These are phyloP conservation scores for Tetrahymena elliotti DNA, from an alignment of 73 alveolate genomes.

Conservation along the genomic window DNA sequence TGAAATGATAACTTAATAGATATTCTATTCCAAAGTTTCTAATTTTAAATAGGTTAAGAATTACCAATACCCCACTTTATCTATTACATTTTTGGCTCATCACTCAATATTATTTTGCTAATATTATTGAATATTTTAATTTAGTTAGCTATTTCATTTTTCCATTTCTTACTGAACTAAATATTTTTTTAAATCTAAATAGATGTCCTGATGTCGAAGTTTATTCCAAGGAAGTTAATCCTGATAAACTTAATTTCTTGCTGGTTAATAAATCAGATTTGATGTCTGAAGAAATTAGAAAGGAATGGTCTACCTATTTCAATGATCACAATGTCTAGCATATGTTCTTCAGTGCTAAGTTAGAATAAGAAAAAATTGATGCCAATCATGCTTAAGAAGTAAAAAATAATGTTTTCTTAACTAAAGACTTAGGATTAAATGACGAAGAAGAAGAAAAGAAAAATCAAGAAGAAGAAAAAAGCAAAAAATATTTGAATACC, in stretches of 20 bases:
- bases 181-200: not conserved
- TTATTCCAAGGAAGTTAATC: not conserved
- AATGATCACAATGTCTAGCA: constrained; percentile 69
- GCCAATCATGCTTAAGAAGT: constrained; percentile 57
- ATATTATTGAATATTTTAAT: not conserved
- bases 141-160: not conserved
- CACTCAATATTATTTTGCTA: too few species aligned
- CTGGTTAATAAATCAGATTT: constrained; percentile 93
- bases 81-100: too few species aligned
- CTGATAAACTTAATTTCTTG: constrained; percentile 5
- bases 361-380: constrained; percentile 74
- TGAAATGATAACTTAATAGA: too few species aligned
- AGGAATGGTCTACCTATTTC: constrained; percentile 88
- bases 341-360: constrained; percentile 86
- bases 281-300: constrained; percentile 74
- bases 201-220: not conserved
- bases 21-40: too few species aligned
- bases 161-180: too few species aligned
- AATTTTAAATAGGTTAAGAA: too few species aligned
- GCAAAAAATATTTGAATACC: constrained; percentile 28
- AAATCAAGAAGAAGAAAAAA: constrained; percentile 28
- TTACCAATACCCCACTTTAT: too few species aligned
- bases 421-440: constrained; percentile 12
- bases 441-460: constrained; percentile 38
- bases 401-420: constrained; percentile 46